phyloP scores from a whole-genome alignment of 345 rosid species.

The Ceriops decandra region DNA sequence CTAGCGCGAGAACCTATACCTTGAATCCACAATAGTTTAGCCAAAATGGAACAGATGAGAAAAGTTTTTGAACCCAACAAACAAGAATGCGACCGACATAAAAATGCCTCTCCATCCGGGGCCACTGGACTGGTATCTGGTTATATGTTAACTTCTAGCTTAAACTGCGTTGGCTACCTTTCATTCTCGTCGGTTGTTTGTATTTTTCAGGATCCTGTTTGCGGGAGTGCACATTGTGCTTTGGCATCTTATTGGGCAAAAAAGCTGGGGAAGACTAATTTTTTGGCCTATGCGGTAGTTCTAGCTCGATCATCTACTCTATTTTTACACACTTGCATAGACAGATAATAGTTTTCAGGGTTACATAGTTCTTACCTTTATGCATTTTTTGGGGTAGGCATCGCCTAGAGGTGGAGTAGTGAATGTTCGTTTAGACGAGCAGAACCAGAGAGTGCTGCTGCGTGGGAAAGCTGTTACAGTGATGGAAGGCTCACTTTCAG shows the following conservation, averaged over 20 bases:
- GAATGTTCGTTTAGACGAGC: slow-evolving; percentile 47
- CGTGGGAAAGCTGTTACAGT: slow-evolving; percentile 60
- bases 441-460: slow-evolving; percentile 51
- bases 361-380: not conserved
- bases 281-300: slow-evolving; percentile 56
- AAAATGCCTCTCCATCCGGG: too few species aligned
- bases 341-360: not conserved
- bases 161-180: not conserved
- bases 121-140: too few species aligned
- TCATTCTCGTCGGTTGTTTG: not conserved
- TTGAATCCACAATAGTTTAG: too few species aligned
- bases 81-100: too few species aligned
- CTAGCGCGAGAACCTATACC: too few species aligned
- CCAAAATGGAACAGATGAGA: not conserved
- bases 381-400: slow-evolving; percentile 22
- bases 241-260: slow-evolving; percentile 66
- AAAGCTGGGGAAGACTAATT: slow-evolving; percentile 57
- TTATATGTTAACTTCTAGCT: too few species aligned
- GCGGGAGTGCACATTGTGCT: slow-evolving; percentile 78
- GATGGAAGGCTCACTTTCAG: slow-evolving; percentile 64
- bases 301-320: not conserved
- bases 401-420: slow-evolving; percentile 62
- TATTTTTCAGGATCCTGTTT: slow-evolving; percentile 65
- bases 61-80: too few species aligned
- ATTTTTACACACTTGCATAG: not conserved